Conservation (phyloP, 495 filamentous ascomycete genomes). For the Penicillium subrubescens region DNA sequence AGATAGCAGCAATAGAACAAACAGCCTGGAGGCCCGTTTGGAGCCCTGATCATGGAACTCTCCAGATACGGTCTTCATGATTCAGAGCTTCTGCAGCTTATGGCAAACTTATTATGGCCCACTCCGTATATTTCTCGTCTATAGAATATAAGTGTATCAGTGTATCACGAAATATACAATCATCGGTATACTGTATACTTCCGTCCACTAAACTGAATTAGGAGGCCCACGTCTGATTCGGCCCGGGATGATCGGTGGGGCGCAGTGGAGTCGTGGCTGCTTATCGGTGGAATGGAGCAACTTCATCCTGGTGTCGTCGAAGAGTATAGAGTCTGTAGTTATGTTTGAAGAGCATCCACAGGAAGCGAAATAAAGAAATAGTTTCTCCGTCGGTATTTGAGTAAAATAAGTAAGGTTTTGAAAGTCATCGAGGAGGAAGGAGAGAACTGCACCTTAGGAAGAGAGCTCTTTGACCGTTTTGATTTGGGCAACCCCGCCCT, state of each 20-base stretch:
- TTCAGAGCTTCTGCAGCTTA: no score
- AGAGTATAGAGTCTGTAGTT: not conserved
- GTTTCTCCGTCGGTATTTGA: not conserved
- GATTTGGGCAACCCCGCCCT: slow-evolving; percentile 3
- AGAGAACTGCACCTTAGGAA: not conserved
- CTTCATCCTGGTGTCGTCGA: not conserved
- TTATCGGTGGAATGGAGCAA: slow-evolving; percentile 1
- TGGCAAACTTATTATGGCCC: no score
- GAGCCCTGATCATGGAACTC: no score
- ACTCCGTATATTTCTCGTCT: not conserved
- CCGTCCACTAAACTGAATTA: not conserved
- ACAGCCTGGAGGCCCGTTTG: no score
- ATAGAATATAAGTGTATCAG: not conserved
- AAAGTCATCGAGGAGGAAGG: not conserved
- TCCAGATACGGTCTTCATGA: no score
- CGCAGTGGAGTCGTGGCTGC: slow-evolving; percentile 8
- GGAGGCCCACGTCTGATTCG: not conserved
- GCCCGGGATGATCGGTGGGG: slow-evolving; percentile 12
- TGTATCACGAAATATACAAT: no score
- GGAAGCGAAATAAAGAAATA: not conserved
- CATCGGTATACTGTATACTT: no score
- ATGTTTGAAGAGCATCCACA: not conserved
- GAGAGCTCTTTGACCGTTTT: not conserved
- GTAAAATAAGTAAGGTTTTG: not conserved
- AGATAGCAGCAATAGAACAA: no score